These are phyloP conservation scores for Euphrasia confusa DNA, from an alignment of 257 asterid genomes.

Conservation along the genomic window DNA sequence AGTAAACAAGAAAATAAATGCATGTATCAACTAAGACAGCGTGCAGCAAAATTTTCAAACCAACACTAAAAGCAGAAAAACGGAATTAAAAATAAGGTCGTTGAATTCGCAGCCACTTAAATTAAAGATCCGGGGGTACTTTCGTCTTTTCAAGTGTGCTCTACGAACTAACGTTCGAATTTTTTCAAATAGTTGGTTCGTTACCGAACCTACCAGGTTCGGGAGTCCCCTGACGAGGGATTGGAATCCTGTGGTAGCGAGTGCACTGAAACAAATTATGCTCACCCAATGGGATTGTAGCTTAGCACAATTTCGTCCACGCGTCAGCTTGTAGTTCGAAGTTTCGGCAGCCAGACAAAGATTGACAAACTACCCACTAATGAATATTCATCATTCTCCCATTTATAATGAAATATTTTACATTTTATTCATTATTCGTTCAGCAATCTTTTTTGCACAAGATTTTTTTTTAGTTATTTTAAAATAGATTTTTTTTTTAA, in stretches of 20 bases:
- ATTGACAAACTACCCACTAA: neutral
- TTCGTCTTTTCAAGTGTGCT: constrained; percentile 19
- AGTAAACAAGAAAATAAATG: constrained; percentile 3
- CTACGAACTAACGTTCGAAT: constrained; percentile 56
- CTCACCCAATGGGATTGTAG: neutral
- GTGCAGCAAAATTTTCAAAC: neutral
- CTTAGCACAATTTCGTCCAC: neutral
- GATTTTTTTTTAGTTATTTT: too few species aligned
- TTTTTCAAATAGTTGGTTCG: constrained; percentile 60
- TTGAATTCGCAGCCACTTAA: constrained; percentile 19
- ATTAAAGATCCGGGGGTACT: constrained; percentile 28
- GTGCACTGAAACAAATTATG: constrained; percentile 6
- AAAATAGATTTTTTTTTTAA: too few species aligned
- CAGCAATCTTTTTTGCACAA: too few species aligned
- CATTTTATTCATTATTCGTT: too few species aligned
- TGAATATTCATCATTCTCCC: neutral
- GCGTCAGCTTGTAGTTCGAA: constrained; percentile 4
- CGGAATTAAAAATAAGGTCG: constrained; percentile 33
- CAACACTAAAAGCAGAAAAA: constrained; percentile 19
- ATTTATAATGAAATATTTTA: neutral
- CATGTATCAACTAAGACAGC: constrained; percentile 12
- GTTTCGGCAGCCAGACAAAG: neutral
- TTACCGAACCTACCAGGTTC: constrained; percentile 43
- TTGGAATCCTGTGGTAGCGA: constrained; percentile 18
- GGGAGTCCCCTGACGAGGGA: neutral